Evolutionary conservation across 23 red algal species (phyloP).

Genomic region (Cyanidioschyzon merolae): DNA sequence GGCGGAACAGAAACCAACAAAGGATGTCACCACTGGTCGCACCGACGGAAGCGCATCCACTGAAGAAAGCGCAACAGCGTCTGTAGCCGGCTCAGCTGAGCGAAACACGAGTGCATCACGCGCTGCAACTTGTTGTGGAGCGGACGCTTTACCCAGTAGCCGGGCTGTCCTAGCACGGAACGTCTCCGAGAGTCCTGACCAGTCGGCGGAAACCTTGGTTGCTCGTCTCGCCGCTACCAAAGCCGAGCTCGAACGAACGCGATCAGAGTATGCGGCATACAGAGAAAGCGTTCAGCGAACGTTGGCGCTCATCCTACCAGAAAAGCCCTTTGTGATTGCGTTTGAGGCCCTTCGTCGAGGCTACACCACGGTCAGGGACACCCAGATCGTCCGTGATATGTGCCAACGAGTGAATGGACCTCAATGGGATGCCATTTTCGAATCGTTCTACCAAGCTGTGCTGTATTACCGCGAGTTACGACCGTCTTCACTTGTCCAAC

Average conservation of each 20-base stretch:
- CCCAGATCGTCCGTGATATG: constrained; percentile 29
- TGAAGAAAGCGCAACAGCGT: too few species aligned
- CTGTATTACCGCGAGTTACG: constrained; percentile 21
- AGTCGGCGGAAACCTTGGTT: too few species aligned
- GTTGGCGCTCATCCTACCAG: neutral
- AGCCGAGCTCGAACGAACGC: neutral
- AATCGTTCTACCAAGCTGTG: constrained; percentile 36
- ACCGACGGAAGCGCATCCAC: too few species aligned
- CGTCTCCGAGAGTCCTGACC: too few species aligned
- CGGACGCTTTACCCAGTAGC: too few species aligned
- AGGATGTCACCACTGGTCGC: too few species aligned
- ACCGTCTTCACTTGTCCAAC: constrained; percentile 13
- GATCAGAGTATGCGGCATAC: constrained; percentile 1
- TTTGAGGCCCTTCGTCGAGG: constrained; percentile 47
- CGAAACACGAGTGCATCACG: too few species aligned
- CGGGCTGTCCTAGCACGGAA: too few species aligned
- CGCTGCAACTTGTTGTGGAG: too few species aligned
- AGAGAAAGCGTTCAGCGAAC: neutral
- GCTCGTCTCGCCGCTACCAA: neutral
- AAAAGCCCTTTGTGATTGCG: constrained; percentile 11
- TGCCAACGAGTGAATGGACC: constrained; percentile 18
- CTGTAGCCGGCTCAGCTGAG: too few species aligned
- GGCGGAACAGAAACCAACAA: too few species aligned
- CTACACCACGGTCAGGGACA: constrained; percentile 39
- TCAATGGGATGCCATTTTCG: constrained; percentile 34